These are phyloP conservation scores for Osmozyma mogii DNA, from an alignment of 805 yeast genomes.

Conservation along the genomic window DNA sequence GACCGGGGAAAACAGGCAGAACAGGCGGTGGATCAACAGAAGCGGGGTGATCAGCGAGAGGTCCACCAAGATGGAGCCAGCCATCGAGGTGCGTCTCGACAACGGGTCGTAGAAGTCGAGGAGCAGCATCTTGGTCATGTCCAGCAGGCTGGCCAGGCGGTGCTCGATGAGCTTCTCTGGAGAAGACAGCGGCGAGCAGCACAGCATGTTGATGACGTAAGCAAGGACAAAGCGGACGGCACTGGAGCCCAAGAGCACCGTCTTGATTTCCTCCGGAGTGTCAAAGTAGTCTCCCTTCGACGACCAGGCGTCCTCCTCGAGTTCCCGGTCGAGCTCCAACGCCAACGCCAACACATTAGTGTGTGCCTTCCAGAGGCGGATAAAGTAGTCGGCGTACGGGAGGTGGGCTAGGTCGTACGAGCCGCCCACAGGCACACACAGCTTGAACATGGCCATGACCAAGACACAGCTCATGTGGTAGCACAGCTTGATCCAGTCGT, in stretches of 20 bases:
- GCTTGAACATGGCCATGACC: slow-evolving; percentile 23
- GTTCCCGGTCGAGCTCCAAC: slow-evolving; percentile 40
- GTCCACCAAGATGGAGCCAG: slow-evolving; percentile 54
- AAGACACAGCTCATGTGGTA: slow-evolving; percentile 27
- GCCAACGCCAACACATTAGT: slow-evolving; percentile 54
- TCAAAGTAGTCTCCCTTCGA: slow-evolving; percentile 14
- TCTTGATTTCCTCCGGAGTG: slow-evolving; percentile 27
- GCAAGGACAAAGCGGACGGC: slow-evolving; percentile 58
- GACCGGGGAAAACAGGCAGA: slow-evolving; percentile 12
- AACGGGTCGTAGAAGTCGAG: slow-evolving; percentile 58
- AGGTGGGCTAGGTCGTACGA: slow-evolving; percentile 40
- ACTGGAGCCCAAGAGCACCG: slow-evolving; percentile 49
- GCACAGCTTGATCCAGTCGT: slow-evolving; percentile 18
- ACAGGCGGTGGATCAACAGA: slow-evolving; percentile 26
- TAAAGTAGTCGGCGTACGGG: slow-evolving; percentile 53
- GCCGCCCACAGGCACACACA: slow-evolving; percentile 18
- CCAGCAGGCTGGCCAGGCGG: neutral
- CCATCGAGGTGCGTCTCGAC: slow-evolving; percentile 47
- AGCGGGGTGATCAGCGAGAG: slow-evolving; percentile 52
- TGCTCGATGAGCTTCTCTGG: slow-evolving; percentile 5
- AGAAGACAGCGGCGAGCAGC: slow-evolving; percentile 30
- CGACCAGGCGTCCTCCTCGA: slow-evolving; percentile 24
- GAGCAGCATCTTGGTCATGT: slow-evolving; percentile 25
- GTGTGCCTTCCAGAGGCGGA: slow-evolving; percentile 60
- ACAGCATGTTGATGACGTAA: slow-evolving; percentile 50